Conservation (phyloP, 306 rosid genomes). For the Trifolium pratense region DNA sequence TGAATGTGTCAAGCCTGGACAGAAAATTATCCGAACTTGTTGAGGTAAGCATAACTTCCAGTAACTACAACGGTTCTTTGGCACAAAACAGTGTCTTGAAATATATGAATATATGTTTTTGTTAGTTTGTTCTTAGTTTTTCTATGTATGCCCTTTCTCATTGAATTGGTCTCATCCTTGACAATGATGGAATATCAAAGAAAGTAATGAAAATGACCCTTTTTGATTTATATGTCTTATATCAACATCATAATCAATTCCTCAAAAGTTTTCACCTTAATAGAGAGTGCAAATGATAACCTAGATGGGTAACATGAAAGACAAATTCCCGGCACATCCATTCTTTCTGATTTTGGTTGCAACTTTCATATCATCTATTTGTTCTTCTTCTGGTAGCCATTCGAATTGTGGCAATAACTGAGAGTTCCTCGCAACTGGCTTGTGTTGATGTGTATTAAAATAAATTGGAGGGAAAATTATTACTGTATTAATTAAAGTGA, state of each 20-base stretch:
- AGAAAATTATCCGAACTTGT: slow-evolving; percentile 57
- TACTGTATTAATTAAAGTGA: not conserved
- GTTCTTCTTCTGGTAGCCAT: not conserved
- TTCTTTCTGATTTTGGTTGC: not conserved
- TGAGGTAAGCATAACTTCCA: slow-evolving; percentile 61
- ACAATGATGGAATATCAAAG: slow-evolving; percentile 9
- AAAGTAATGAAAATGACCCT: not conserved
- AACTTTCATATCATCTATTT: slow-evolving; percentile 6
- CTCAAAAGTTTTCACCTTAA: not conserved
- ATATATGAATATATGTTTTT: not conserved
- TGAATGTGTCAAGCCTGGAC: slow-evolving; percentile 56
- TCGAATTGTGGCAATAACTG: slow-evolving; percentile 4
- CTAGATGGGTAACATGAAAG: slow-evolving; percentile 17
- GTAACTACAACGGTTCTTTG: not conserved
- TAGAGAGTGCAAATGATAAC: slow-evolving; percentile 5
- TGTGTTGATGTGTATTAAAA: not conserved
- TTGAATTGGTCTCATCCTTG: not conserved
- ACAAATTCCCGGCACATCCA: not conserved
- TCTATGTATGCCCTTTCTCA: slow-evolving; percentile 30
- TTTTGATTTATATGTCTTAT: slow-evolving; percentile 13
- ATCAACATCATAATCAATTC: not conserved
- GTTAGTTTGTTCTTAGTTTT: not conserved
- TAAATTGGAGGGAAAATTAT: too few relatives aligned
- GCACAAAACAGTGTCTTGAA: slow-evolving; percentile 14
- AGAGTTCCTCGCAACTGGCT: slow-evolving; percentile 5